Conservation (phyloP, 169 alveolate species). For the Plasmodium blacklocki region DNA sequence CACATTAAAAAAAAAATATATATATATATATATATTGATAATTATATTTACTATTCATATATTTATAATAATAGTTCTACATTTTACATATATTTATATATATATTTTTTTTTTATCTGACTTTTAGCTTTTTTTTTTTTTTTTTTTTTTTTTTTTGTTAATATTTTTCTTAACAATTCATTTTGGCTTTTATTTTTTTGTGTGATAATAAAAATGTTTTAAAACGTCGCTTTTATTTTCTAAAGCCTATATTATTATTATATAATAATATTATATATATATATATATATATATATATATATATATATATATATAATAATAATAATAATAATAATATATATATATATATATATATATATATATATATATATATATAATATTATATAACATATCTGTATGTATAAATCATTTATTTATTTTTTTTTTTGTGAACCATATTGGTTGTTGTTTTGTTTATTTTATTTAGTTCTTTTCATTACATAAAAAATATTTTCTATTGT, state of each 20-base stretch:
- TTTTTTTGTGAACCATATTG: too few relatives aligned
- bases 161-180: slow-evolving; percentile 2
- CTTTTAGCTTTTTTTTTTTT: slow-evolving; percentile 25
- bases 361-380: too few relatives aligned
- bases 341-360: too few relatives aligned
- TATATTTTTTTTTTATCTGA: slow-evolving; percentile 12
- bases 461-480: slow-evolving; percentile 13
- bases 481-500: neutral
- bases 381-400: too few relatives aligned
- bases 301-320: too few relatives aligned
- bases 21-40: neutral
- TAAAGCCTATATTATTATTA: neutral
- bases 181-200: slow-evolving; percentile 31
- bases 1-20: neutral
- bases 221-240: slow-evolving; percentile 5
- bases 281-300: too few relatives aligned
- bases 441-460: slow-evolving; percentile 24
- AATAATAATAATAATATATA: too few relatives aligned
- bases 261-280: too few relatives aligned
- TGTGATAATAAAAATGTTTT: slow-evolving; percentile 35
- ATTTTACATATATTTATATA: neutral
- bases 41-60: slow-evolving; percentile 9
- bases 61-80: too few relatives aligned
- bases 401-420: too few relatives aligned
- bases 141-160: slow-evolving; percentile 25